These are phyloP conservation scores for Podospora bellae-mahoneyi DNA, from an alignment of 495 filamentous ascomycete species.

Conservation along the genomic window DNA sequence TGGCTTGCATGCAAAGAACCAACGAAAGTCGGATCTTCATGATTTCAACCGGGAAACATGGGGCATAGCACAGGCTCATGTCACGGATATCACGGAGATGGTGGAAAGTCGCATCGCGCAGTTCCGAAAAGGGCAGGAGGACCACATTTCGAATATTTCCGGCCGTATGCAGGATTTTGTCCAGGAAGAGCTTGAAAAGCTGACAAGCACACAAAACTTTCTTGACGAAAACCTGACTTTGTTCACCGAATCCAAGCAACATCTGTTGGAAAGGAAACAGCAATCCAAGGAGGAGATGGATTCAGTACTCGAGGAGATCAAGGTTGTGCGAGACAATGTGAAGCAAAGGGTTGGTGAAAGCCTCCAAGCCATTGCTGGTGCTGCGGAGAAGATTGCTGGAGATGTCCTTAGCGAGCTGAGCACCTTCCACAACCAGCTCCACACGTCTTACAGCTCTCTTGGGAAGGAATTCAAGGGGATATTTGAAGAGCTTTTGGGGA, in stretches of 20 bases:
- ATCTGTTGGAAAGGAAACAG: slow-evolving; percentile 64
- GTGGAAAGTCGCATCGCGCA: slow-evolving; percentile 69
- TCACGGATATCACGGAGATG: slow-evolving; percentile 66
- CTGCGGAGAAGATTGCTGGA: slow-evolving; percentile 80
- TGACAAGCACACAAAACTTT: slow-evolving; percentile 63
- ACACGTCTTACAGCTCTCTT: slow-evolving; percentile 79
- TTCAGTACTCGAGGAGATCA: slow-evolving; percentile 84
- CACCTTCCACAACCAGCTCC: slow-evolving; percentile 77
- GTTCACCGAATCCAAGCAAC: slow-evolving; percentile 62
- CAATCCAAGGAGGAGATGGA: slow-evolving; percentile 85
- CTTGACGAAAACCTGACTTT: slow-evolving; percentile 61
- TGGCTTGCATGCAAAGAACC: slow-evolving; percentile 76
- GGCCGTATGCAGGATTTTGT: slow-evolving; percentile 70
- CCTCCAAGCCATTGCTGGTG: slow-evolving; percentile 75
- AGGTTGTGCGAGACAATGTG: slow-evolving; percentile 77
- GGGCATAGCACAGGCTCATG: slow-evolving; percentile 69
- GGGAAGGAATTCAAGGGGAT: slow-evolving; percentile 83
- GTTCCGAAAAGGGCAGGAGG: slow-evolving; percentile 67
- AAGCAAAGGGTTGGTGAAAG: slow-evolving; percentile 83
- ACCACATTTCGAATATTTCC: slow-evolving; percentile 63
- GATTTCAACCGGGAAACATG: slow-evolving; percentile 71
- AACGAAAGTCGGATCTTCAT: slow-evolving; percentile 79
- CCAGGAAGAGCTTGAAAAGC: slow-evolving; percentile 61
- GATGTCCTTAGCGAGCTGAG: slow-evolving; percentile 87
- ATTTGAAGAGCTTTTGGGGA: slow-evolving; percentile 73